Base-by-base conservation (phyloP, 306 rosid genomes). In the Aeschynomene evenia region DNA sequence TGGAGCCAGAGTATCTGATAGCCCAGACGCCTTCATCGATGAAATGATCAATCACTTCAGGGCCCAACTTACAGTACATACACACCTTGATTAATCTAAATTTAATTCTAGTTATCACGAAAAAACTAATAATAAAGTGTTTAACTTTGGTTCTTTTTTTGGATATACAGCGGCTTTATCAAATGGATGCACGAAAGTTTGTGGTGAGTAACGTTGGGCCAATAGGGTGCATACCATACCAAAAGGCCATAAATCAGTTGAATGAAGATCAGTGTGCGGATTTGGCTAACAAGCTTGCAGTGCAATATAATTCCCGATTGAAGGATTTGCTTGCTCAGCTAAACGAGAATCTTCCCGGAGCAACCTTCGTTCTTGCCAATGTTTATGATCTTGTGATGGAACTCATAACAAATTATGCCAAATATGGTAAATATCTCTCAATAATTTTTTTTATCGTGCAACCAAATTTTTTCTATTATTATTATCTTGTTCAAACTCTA, bases 221-320 rank as follows among this genome's bases (percentile, higher is more conserved):
- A 13, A 71, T 91, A 52, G 97, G 97, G 0, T 91, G 97, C 89
- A 91, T 86, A 70, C 96, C 97, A 7, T 91, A 91, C 71, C 95
- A 88, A 24, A 88, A 67, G 84, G 84, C 88, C 9, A 81, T 91
- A 68, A 91, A 91, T 74, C 91, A 80, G 75, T 43, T 91, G 29
- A 74, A 31, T 0, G 36, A 85, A 65, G 79, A 86, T 28, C 61
- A 88, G 49, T 86, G 95, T 66, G 89, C 80, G 53, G 85, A 85
- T 49, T 80, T 88, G 78, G 87, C 97, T 14, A 80, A 91, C 46
- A 63, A 88, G 56, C 75, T 91, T 11, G 97, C 95, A 0, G 50
- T 66, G 51, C 87, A 81, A 50, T 91, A 83, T 82, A 88, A 91
- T 74, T 84, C 77, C n/a, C 71, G 77, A 22, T 75, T 91, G 78